A percentile compares a stretch with the other conserved stretches of the same genome.
These are phyloP conservation scores for Mycena latifolia DNA, from an alignment of 768 basidiomycete species.

Conservation along the genomic window DNA sequence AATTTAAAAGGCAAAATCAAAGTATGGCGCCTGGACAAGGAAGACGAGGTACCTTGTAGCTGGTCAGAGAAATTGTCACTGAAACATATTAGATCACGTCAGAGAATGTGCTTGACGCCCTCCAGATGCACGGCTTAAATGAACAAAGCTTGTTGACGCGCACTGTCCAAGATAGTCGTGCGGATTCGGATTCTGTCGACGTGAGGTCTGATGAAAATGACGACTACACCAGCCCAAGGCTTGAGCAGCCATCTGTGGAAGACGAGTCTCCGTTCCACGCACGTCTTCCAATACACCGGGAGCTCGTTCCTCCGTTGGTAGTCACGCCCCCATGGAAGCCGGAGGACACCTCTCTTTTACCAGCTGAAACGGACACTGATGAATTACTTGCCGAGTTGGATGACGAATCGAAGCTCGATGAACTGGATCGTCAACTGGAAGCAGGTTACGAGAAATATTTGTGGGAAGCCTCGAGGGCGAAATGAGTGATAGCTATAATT, in stretches of 20 bases:
- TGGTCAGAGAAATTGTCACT: background rate
- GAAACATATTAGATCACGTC: constrained; percentile 6
- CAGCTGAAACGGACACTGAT: constrained; percentile 47
- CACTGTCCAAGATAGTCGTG: too few species aligned
- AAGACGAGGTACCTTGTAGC: constrained; percentile 52
- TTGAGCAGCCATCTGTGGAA: constrained; percentile 20
- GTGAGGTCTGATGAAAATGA: constrained; percentile 1
- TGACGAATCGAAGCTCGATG: constrained; percentile 58
- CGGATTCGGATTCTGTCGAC: too few species aligned
- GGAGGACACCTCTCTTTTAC: constrained; percentile 36
- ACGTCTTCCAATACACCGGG: constrained; percentile 40
- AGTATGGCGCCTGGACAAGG: constrained; percentile 64
- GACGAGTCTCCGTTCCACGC: constrained; percentile 23
- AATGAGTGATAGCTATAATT: background rate
- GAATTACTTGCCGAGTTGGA: constrained; percentile 53
- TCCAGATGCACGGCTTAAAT: constrained; percentile 20
- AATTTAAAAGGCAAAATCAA: constrained; percentile 69
- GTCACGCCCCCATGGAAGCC: constrained; percentile 24
- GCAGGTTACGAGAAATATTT: constrained; percentile 53
- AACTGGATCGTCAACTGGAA: constrained; percentile 47
- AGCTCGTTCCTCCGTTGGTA: constrained; percentile 41
- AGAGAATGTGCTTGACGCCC: constrained; percentile 36
- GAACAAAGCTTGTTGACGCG: constrained; percentile 1
- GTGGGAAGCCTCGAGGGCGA: constrained; percentile 46
- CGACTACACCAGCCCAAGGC: too few species aligned